These are phyloP conservation scores for Paecilomyces fulvus DNA, from an alignment of 2,329 filamentous ascomycete species.

Conservation along the genomic window DNA sequence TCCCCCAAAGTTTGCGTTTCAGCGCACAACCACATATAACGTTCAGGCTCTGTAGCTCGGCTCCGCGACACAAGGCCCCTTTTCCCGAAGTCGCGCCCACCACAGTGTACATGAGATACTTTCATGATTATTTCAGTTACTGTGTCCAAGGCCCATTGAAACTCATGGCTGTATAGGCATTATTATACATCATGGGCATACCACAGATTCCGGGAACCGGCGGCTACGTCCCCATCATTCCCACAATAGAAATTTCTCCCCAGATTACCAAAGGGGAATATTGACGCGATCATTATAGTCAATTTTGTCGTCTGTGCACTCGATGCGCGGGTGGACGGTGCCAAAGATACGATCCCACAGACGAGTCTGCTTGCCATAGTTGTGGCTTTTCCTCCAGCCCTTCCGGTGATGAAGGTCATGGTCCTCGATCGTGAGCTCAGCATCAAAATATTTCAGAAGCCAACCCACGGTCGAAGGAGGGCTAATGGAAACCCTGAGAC, in stretches of 20 bases:
- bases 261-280: constrained; percentile 14
- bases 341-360: constrained; percentile 26
- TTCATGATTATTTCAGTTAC: no score
- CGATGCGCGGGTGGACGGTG: constrained; percentile 22
- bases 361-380: constrained; percentile 27
- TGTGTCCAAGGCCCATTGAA: not conserved
- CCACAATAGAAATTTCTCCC: not conserved
- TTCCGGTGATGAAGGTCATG: constrained; percentile 27
- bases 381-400: constrained; percentile 24
- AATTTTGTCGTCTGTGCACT: constrained; percentile 15
- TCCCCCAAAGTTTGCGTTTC: no score
- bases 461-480: constrained; percentile 24
- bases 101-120: no score
- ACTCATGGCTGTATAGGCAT: not conserved
- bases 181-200: not conserved
- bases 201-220: not conserved
- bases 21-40: no score
- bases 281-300: constrained; percentile 14
- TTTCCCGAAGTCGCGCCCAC: no score
- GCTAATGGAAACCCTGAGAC: constrained; percentile 26
- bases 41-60: no score
- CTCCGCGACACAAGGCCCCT: no score
- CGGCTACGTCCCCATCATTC: not conserved
- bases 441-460: constrained; percentile 21
- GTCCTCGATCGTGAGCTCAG: constrained; percentile 33